Evolutionary conservation across 2,329 filamentous ascomycete genomes (phyloP), one percentile per base, ranked within the genome.

Genomic region (Colletotrichum lindemuthianum): DNA sequence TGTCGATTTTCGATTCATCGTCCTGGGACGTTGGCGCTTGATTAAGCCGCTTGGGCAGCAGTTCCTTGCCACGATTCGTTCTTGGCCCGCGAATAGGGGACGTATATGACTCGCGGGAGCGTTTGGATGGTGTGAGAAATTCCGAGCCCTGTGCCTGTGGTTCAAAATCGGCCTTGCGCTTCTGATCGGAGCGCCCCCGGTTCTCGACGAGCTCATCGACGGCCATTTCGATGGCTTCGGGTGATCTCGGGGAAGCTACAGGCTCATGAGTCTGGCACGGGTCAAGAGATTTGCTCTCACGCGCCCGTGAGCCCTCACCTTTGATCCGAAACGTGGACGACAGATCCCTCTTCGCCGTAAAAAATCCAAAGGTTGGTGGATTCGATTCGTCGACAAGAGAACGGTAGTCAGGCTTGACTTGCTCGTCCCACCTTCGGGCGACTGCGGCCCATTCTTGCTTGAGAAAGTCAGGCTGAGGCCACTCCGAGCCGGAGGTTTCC

Each of bases 131-230:
- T 6, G 3, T 34, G 10, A 24, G n/a, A n/a, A 24, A 3, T 24
- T 47, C 39, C 5, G 34, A 12, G 4, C 39, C 11, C 3, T 40
- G 47, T 4, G 33, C 11, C 3, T 40, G 47, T 4, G 33, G 13
- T 9, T 40, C 15, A 8, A 11, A 24, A 24, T 24, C 24, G 24
- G 24, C 10, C 41, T 40, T 63, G 24, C 60, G 54, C 48, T 63
- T 63, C 34, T 50, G 60, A 11, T 15, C 15, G n/a, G 36, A 12
- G 8, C 49, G 36, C 9, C 41, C 41, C 15, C 47, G 32, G 12
- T 16, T 40, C 12, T 59, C 33, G 16, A 58, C 51, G 16, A 58
- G 53, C 13, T 63, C 45, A 24, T 63, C 53, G 53, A 58, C 16
- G 34, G 54, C 47, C 13, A 36, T 24, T 33, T 43, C 33, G 9